Base-by-base conservation (phyloP, 2,329 filamentous ascomycete genomes). In the Trichoderma koningii region DNA sequence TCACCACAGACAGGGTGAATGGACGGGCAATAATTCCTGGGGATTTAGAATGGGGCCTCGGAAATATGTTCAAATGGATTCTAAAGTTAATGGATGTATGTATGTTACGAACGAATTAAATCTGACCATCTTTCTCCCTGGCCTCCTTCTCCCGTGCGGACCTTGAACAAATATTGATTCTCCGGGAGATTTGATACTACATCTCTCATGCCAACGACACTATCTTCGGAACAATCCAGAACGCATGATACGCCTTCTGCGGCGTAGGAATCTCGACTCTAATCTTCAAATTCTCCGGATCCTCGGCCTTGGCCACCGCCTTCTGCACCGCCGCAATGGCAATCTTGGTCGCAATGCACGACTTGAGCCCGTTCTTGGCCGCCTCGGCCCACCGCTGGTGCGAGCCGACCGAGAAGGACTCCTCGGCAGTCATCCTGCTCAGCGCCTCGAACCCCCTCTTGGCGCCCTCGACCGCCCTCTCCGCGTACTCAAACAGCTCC, bases 291-390 rank as follows among this genome's bases (percentile, higher is more conserved):
- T 73, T 68, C 41, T 67, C 68, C 5, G 67, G 69, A 62, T 69
- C 69, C 66, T 59, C 70, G 57, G 67, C 71, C 65, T 72, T 75
- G 19, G 79, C 76, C 9, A 89, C 70, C 2, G 82, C 83, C 73
- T 87, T 89, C 71, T 83, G 84, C 55, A 90, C 74, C 1, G 80
- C 81, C 26, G 82, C 82, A 50, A 91, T 82, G 0, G 87, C 85
- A 68, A 93, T 83, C 6, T 86, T 86, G 0, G 88, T 82, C 9
- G 86, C 87, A 67, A 93, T 92, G 69, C 87, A 89, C n/a, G 89
- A 86, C 71, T 87, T 87, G 70, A 90, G 80, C 10, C 83, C 83
- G 66, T 85, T 82, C 73, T 86, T 89, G 12, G 84, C 79, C 23
- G 85, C 81, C 23, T 78, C 78, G 19, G 83, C 73, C 89, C 89